phyloP scores from a whole-genome alignment of 176 grass and related monocot species.

The Eragrostis curvula region DNA sequence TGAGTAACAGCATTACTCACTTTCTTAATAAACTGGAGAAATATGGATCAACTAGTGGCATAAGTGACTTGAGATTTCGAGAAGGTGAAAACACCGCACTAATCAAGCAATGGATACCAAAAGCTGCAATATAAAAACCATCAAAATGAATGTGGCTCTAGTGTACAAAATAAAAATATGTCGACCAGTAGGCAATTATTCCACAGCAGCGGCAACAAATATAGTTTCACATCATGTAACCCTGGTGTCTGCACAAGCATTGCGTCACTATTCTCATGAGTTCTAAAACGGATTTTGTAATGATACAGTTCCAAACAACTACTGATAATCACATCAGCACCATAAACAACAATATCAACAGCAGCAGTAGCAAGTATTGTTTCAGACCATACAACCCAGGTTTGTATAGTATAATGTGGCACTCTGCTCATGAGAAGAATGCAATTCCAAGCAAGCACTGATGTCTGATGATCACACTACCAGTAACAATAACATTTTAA shows the following conservation, averaged over 20 bases:
- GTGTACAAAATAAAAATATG: background rate
- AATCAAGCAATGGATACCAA: constrained; percentile 12
- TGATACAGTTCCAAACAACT: background rate
- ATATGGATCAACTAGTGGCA: background rate
- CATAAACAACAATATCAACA: background rate
- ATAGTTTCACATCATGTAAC: constrained; percentile 2
- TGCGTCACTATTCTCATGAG: background rate
- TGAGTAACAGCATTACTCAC: background rate
- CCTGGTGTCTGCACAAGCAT: background rate
- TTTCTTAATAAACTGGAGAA: background rate
- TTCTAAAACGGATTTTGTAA: background rate
- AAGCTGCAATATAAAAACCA: background rate
- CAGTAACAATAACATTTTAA: background rate
- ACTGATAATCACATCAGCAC: background rate
- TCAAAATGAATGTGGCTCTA: background rate
- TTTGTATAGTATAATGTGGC: no score
- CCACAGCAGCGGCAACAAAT: background rate
- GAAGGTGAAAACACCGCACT: background rate
- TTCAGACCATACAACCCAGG: no score
- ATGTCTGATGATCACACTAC: background rate
- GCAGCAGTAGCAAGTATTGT: no score
- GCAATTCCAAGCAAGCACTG: background rate
- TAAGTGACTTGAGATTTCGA: constrained; percentile 2
- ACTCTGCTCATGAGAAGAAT: no score
- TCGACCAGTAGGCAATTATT: background rate